These are phyloP conservation scores for Pestalotiopsis sp. DNA, from an alignment of 2,329 filamentous ascomycete genomes.

Conservation along the genomic window DNA sequence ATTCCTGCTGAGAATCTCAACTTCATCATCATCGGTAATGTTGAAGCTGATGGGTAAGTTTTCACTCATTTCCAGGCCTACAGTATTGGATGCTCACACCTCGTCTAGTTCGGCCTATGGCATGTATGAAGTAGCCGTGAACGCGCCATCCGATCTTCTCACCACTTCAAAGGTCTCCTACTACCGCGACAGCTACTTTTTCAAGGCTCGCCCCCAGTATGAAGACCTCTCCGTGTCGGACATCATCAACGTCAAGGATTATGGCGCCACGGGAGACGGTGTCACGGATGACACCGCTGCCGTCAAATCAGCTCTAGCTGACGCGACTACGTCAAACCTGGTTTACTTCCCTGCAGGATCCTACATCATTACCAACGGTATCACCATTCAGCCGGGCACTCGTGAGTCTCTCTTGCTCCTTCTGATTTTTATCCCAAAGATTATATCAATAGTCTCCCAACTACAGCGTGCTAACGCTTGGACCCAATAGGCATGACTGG, in stretches of 20 bases:
- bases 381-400: constrained; percentile 59
- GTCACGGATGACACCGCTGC: constrained; percentile 37
- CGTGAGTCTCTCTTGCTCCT: not conserved
- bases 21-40: not conserved
- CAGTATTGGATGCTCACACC: not conserved
- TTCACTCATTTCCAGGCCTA: not conserved
- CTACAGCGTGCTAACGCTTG: no score
- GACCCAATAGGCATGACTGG: not conserved
- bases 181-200: constrained; percentile 5
- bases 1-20: no score
- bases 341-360: constrained; percentile 52
- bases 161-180: not conserved
- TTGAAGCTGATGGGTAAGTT: not conserved
- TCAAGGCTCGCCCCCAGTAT: not conserved
- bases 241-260: constrained; percentile 35
- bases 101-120: not conserved
- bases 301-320: constrained; percentile 35
- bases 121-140: not conserved
- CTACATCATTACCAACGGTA: constrained; percentile 66
- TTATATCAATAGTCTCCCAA: no score
- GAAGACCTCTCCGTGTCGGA: not conserved
- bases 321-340: constrained; percentile 26
- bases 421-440: no score
- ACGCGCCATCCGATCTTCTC: not conserved
- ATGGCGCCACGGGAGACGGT: constrained; percentile 33